phyloP scores from a whole-genome alignment of 164 flowering plant species.

The Chimonanthus salicifolius region DNA sequence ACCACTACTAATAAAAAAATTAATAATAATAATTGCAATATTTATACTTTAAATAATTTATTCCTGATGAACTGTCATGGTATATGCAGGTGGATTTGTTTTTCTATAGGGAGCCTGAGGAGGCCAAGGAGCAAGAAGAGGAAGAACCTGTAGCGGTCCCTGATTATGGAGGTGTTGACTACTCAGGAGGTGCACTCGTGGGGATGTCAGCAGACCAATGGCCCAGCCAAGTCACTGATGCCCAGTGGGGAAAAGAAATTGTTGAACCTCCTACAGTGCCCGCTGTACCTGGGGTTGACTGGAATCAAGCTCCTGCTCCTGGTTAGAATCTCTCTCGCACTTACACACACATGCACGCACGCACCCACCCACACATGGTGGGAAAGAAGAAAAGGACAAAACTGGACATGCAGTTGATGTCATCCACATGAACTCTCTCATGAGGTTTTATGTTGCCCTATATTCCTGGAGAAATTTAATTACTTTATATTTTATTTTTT shows the following conservation, averaged over 20 bases:
- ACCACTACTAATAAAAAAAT: too few relatives aligned
- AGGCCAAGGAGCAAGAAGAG: conserved; percentile 41
- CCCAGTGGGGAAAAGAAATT: conserved; percentile 39
- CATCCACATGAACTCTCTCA: too few relatives aligned
- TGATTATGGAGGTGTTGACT: conserved; percentile 36
- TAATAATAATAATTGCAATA: too few relatives aligned
- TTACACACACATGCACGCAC: background rate
- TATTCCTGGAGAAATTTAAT: too few relatives aligned
- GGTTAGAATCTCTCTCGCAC: background rate
- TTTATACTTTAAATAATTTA: too few relatives aligned
- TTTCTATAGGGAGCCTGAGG: conserved; percentile 21
- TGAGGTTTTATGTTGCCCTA: too few relatives aligned
- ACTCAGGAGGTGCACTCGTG: conserved; percentile 11
- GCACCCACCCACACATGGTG: too few relatives aligned
- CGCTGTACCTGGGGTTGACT: conserved; percentile 25
- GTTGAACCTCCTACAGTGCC: conserved; percentile 19
- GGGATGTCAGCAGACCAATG: conserved; percentile 29
- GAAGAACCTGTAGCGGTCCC: conserved; percentile 39
- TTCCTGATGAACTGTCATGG: background rate
- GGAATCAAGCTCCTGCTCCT: conserved; percentile 37
- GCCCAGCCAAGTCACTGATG: conserved; percentile 31
- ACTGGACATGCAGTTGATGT: too few relatives aligned
- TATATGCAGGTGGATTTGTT: conserved; percentile 18
- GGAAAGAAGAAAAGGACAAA: too few relatives aligned
- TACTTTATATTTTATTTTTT: too few relatives aligned